Base-by-base conservation (phyloP, 495 filamentous ascomycete genomes). In the Penicillium arizonense region DNA sequence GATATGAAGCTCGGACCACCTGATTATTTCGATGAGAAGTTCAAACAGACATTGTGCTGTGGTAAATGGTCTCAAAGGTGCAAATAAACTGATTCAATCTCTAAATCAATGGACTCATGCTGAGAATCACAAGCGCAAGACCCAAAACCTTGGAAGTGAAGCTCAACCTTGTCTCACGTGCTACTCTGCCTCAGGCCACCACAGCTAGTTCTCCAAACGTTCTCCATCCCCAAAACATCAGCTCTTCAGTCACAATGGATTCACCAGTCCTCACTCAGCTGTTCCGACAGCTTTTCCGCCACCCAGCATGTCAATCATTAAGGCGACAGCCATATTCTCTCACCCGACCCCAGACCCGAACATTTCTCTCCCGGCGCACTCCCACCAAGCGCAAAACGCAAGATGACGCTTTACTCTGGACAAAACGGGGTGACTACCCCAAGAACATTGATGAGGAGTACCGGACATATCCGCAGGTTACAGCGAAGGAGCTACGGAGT, bases 221-320 rank as follows among this genome's bases (percentile, higher is more conserved):
- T 45, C 50, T 37, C 44, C 34, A 21, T 45, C 50, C 50, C 50
- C 41, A 41, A 33, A 38, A 23, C 41, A 21, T 47, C 42, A 43
- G 48, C 48, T 43, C 16, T 50, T 41, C 30, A 43, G 6, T 21
- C 47, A 67, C 47, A 55, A 97, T 97, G 93, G 92, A 97, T 74
- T 91, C 90, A 20, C 85, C 85, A 34, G 66, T 88, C 38, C 77
- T 93, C 53, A 82, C 79, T 34, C 87, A 86, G 70, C 77, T 97
- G 68, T 91, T 98, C 59, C 80, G 85, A 53, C 87, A 87, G 68
- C 81, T 97, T 14, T 92, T 96, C 51, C 81, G 82, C 26, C 90
- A 88, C 62, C 73, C 74, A 21, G 69, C 74, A 24, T 91, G 89
- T 53, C 82, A 82, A 57, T 82, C 75, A 36, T 65, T 82, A 55